Percentiles rank a stretch among this genome's conserved stretches.
phyloP scores from a whole-genome alignment of 345 rosid genomes.

The Brassica rapa region DNA sequence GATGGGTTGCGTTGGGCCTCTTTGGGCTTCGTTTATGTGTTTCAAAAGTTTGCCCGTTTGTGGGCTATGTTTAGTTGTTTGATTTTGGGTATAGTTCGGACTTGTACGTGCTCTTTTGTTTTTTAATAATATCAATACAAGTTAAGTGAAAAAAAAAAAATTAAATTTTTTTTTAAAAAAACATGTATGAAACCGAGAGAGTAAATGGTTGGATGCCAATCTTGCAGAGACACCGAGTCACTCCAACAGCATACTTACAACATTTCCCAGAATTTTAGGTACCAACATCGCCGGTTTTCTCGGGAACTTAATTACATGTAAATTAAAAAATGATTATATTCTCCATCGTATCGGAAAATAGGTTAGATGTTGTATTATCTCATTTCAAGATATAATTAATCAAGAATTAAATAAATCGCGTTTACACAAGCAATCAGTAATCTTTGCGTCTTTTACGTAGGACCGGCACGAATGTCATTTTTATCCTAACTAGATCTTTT shows the following conservation, averaged over 20 bases:
- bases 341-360: constrained; percentile 12
- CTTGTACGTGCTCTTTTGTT: too few relatives aligned
- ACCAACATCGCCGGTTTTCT: constrained; percentile 41
- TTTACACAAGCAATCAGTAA: constrained; percentile 3
- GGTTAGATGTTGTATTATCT: neutral
- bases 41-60: too few relatives aligned
- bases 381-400: neutral
- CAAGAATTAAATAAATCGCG: constrained; percentile 18
- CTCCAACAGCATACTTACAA: constrained; percentile 40
- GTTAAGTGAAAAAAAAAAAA: too few relatives aligned
- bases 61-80: too few relatives aligned
- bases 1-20: too few relatives aligned
- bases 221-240: constrained; percentile 24
- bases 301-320: constrained; percentile 30
- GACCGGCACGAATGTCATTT: constrained; percentile 13
- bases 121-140: too few relatives aligned
- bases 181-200: too few relatives aligned
- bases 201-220: constrained; percentile 34
- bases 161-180: too few relatives aligned
- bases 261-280: constrained; percentile 53
- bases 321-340: constrained; percentile 21
- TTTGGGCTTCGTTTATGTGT: too few relatives aligned
- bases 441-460: constrained; percentile 7
- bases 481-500: neutral
- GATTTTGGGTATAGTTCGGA: too few relatives aligned